A percentile compares a stretch with the other conserved stretches of the same genome.
These are phyloP conservation scores for Penicillium fimorum DNA, from an alignment of 495 filamentous ascomycete species.

Conservation along the genomic window DNA sequence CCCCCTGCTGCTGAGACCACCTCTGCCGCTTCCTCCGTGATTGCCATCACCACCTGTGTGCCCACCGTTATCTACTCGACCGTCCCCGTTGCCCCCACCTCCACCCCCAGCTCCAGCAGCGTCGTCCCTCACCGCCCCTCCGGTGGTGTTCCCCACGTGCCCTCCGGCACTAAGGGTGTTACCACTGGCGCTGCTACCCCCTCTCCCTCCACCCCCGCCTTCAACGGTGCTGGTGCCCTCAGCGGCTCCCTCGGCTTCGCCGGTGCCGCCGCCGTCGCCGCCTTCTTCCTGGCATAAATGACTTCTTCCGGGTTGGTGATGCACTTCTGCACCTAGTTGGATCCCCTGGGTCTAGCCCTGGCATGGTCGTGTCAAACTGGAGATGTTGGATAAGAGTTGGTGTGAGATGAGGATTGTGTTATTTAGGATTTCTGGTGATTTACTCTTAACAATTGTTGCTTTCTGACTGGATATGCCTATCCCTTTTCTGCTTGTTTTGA, in stretches of 20 bases:
- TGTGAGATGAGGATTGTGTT: constrained; percentile 21
- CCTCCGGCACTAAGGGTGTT: constrained; percentile 21
- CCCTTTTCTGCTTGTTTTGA: constrained; percentile 23
- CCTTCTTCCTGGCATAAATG: constrained; percentile 55
- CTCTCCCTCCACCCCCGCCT: constrained; percentile 37
- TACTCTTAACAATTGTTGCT: constrained; percentile 27
- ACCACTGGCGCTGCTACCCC: constrained; percentile 29
- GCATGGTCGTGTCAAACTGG: background rate
- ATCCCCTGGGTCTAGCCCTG: constrained; percentile 7
- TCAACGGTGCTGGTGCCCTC: constrained; percentile 50
- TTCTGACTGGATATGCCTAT: constrained; percentile 35
- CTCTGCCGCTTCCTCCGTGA: constrained; percentile 26
- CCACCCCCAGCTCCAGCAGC: constrained; percentile 26
- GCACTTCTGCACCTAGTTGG: constrained; percentile 16
- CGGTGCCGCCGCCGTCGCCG: constrained; percentile 48
- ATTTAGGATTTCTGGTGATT: constrained; percentile 36
- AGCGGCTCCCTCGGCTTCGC: constrained; percentile 50
- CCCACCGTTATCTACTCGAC: constrained; percentile 45
- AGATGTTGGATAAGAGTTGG: constrained; percentile 9
- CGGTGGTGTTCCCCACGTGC: constrained; percentile 31
- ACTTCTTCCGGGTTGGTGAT: constrained; percentile 29
- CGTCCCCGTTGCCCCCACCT: constrained; percentile 26
- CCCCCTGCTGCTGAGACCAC: constrained; percentile 13
- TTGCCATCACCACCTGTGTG: constrained; percentile 44
- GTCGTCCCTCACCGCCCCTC: constrained; percentile 5